Conservation (phyloP, 495 filamentous ascomycete species). For the Beverwykella pulmonaria region DNA sequence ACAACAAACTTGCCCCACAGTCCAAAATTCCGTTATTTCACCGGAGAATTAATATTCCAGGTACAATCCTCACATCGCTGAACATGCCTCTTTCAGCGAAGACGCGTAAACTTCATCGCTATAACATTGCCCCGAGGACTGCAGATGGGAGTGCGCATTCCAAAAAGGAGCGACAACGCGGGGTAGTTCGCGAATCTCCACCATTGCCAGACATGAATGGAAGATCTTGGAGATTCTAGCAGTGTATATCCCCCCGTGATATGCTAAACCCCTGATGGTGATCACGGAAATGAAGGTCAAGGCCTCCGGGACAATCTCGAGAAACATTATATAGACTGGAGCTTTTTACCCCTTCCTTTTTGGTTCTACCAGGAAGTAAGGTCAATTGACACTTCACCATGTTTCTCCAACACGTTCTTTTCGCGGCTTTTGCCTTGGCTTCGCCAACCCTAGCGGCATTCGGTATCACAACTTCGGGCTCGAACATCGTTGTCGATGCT, state of each 20-base stretch:
- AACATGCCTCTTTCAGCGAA: background rate
- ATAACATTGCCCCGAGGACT: background rate
- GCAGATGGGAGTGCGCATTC: background rate
- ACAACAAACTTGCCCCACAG: conserved; percentile 1
- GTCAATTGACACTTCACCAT: conserved; percentile 5
- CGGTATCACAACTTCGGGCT: conserved; percentile 18
- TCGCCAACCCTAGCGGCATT: conserved; percentile 26
- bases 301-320: background rate
- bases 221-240: background rate
- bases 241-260: background rate
- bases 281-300: conserved; percentile 19
- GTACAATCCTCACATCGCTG: background rate
- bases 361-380: background rate
- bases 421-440: conserved; percentile 28
- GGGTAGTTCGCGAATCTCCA: background rate
- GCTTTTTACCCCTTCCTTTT: background rate
- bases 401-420: conserved; percentile 16
- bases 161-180: background rate
- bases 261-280: background rate
- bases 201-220: background rate
- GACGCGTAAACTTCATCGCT: no score
- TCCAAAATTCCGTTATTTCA: background rate
- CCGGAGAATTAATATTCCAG: background rate
- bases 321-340: background rate
- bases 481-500: conserved; percentile 55